These are phyloP conservation scores for Pythium folliculosum DNA, from an alignment of 352 stramenopile species.

Conservation along the genomic window DNA sequence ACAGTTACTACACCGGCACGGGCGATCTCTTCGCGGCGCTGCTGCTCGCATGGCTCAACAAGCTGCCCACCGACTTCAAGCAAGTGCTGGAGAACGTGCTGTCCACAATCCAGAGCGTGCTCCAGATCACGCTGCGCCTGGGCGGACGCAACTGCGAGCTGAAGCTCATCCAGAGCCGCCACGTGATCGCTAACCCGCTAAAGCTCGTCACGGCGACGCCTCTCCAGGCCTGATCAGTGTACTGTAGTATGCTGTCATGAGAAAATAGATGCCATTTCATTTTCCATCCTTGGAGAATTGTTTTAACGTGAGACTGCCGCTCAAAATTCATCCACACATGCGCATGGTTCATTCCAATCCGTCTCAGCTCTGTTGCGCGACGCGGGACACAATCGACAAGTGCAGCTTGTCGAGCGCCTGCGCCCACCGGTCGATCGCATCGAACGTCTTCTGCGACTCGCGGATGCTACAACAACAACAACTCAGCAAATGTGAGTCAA, in stretches of 20 bases:
- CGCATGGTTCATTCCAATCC: not conserved
- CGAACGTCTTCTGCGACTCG: constrained; percentile 65
- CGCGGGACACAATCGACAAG: constrained; percentile 42
- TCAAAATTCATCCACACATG: not conserved
- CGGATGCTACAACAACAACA: constrained; percentile 36
- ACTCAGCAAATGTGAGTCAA: not conserved
- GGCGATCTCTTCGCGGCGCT: constrained; percentile 82
- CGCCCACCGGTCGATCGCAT: constrained; percentile 72
- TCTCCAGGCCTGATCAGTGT: constrained; percentile 19
- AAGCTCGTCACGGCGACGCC: constrained; percentile 51
- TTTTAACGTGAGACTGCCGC: not conserved
- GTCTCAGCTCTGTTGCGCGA: constrained; percentile 22
- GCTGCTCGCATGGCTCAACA: constrained; percentile 79
- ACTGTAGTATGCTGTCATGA: not conserved
- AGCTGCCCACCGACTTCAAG: constrained; percentile 63
- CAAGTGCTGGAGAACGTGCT: constrained; percentile 72
- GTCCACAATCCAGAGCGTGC: constrained; percentile 80
- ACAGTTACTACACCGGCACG: constrained; percentile 85
- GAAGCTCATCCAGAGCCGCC: constrained; percentile 80
- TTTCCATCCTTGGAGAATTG: not conserved
- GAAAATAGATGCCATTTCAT: constrained; percentile 20
- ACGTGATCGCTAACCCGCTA: constrained; percentile 63
- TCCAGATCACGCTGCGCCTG: constrained; percentile 63
- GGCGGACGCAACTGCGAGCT: constrained; percentile 76
- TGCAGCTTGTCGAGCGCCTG: constrained; percentile 52